Evolutionary conservation across 129 eudicot genomes (phyloP), one percentile per base, ranked within the genome.

Genomic region (Oenanthe sinensis): DNA sequence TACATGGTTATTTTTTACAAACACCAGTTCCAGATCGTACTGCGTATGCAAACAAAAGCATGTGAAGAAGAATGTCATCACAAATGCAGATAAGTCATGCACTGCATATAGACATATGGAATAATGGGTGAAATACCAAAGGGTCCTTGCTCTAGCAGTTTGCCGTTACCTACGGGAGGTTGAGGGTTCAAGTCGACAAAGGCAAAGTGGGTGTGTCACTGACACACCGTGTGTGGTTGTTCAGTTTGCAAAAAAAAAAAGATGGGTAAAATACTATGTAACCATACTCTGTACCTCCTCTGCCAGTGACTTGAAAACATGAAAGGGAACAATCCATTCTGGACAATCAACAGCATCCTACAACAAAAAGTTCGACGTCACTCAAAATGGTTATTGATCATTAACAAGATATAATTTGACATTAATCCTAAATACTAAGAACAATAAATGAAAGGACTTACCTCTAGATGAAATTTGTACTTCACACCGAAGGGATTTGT

Each of bases 341-440:
- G 99, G 99, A 82, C 99, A 96, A 86, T 96, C 99, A 54, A 96
- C 99, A 22, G 99, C 99, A 81, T 96, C 99, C 99, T 96, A 84
- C 84, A 87, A 7, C 75, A 70, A 70, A 36, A 17, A 69, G 45
- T 67, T 30, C 72, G 42, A 28, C 3, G 8, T 14, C 43, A 33
- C 20, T 67, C 16, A 1, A 40, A 67, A 30, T 60, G 42, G 39
- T 60, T 24, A 39, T 68, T n/a, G 58, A 82, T 26, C 42, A 45
- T 69, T 8, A 40, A 48, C 9, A 22, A 36, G 30, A 37, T 77
- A 19, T 68, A 52, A 62, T 47, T 42, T 46, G 48, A 70, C 33
- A 62, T 15, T 75, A 28, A 77, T 43, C 78, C 17, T 36, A 17
- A 26, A 11, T 54, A 44, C 36, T 39, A 60, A 54, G 39, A 37